Evolutionary conservation across 257 asterid genomes (phyloP).

Genomic region (Linaria vulgaris): DNA sequence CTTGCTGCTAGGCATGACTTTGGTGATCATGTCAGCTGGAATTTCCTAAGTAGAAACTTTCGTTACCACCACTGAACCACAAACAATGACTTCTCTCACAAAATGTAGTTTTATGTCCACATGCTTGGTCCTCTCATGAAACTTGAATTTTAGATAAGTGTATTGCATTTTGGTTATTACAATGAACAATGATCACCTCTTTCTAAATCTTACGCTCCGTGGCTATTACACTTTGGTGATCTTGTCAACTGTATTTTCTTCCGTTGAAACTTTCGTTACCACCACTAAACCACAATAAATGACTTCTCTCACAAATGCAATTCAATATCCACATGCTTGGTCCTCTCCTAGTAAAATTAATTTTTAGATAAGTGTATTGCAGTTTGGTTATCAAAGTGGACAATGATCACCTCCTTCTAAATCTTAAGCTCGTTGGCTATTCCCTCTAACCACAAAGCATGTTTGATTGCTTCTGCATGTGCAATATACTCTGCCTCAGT

Average conservation of each 20-base stretch:
- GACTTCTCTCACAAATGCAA: not conserved
- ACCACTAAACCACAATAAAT: not conserved
- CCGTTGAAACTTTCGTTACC: not conserved
- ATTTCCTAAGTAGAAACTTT: no score
- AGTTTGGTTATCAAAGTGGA: not conserved
- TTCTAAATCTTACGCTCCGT: no score
- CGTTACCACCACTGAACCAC: no score
- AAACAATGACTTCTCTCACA: no score
- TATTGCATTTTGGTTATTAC: no score
- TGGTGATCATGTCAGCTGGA: no score
- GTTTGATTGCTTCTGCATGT: not conserved
- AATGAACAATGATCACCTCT: no score
- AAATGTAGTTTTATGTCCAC: no score
- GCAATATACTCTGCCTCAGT: slow-evolving; percentile 6
- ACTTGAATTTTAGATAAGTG: no score
- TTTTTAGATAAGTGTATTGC: not conserved
- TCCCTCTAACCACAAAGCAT: not conserved
- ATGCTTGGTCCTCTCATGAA: no score
- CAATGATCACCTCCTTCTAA: not conserved
- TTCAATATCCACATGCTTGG: not conserved
- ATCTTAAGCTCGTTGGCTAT: not conserved
- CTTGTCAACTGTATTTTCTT: not conserved
- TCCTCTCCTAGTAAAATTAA: not conserved
- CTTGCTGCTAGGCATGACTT: no score
- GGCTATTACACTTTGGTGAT: not conserved